Conservation (phyloP, 768 basidiomycete genomes). For the Lentinula edodes region DNA sequence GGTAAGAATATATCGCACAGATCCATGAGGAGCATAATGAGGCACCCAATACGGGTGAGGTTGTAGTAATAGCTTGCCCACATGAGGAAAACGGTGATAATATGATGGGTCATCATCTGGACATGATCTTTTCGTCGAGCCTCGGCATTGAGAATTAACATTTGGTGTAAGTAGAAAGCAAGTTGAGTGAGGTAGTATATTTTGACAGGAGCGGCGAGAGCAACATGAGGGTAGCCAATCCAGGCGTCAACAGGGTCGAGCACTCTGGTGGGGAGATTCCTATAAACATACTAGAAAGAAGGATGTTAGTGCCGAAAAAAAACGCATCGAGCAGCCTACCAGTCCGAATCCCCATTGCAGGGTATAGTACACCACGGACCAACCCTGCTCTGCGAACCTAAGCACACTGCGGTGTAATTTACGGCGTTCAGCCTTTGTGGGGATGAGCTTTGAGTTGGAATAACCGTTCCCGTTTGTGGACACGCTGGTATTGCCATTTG, state of each 20-base stretch:
- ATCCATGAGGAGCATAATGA: constrained; percentile 93
- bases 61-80: constrained; percentile 72
- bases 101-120: constrained; percentile 96
- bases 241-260: constrained; percentile 66
- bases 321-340: constrained; percentile 48
- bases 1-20: constrained; percentile 89
- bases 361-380: constrained; percentile 79
- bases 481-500: constrained; percentile 24
- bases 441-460: constrained; percentile 1
- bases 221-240: constrained; percentile 77
- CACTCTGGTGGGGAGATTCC: constrained; percentile 58
- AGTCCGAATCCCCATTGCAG: constrained; percentile 73
- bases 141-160: constrained; percentile 90
- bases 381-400: constrained; percentile 95
- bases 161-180: constrained; percentile 89
- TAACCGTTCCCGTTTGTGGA: constrained; percentile 20
- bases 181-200: constrained; percentile 84
- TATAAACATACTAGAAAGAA: constrained; percentile 68
- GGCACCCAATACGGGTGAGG: constrained; percentile 83
- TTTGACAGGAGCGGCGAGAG: constrained; percentile 77
- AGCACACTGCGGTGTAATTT: constrained; percentile 67
- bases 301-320: constrained; percentile 8
- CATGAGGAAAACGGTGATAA: constrained; percentile 83
- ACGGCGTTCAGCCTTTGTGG: constrained; percentile 31
- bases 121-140: constrained; percentile 86